Evolutionary conservation across 257 asterid species (phyloP).

Genomic region (Jacaranda mimosifolia): DNA sequence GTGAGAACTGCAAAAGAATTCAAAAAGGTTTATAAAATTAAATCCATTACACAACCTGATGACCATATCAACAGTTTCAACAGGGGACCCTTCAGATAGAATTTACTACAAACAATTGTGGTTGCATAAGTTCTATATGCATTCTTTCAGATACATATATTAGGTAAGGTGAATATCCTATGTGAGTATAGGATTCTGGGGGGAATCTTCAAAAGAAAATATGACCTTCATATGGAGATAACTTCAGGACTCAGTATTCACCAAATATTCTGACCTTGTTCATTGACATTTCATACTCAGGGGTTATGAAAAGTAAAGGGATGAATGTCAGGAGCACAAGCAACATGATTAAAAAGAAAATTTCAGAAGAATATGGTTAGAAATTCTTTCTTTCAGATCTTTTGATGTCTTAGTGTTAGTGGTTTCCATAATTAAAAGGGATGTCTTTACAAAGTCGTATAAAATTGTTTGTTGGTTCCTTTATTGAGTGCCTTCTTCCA

Average conservation of each 20-base stretch:
- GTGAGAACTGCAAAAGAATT: slow-evolving; percentile 12
- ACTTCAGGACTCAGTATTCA: not conserved
- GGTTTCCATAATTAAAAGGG: not conserved
- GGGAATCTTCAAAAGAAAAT: not conserved
- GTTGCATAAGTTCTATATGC: not conserved
- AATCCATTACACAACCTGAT: not conserved
- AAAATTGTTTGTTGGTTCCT: not conserved
- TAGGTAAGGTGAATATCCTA: not conserved
- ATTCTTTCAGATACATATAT: not conserved
- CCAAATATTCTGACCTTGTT: not conserved
- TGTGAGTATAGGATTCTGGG: not conserved
- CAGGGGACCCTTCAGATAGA: not conserved
- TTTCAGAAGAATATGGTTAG: not conserved
- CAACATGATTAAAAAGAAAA: not conserved
- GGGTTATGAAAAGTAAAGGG: not conserved
- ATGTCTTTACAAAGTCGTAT: too few species aligned
- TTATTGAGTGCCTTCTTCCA: too few species aligned
- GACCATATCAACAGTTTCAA: not conserved
- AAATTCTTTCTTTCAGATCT: not conserved
- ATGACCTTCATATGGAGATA: not conserved
- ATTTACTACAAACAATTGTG: not conserved
- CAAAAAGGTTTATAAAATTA: slow-evolving; percentile 4
- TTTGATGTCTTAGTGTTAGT: not conserved
- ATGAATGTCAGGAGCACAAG: not conserved
- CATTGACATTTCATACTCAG: not conserved